Conservation (phyloP, 2,329 filamentous ascomycete genomes). For the Arthrocladium fulminans region DNA sequence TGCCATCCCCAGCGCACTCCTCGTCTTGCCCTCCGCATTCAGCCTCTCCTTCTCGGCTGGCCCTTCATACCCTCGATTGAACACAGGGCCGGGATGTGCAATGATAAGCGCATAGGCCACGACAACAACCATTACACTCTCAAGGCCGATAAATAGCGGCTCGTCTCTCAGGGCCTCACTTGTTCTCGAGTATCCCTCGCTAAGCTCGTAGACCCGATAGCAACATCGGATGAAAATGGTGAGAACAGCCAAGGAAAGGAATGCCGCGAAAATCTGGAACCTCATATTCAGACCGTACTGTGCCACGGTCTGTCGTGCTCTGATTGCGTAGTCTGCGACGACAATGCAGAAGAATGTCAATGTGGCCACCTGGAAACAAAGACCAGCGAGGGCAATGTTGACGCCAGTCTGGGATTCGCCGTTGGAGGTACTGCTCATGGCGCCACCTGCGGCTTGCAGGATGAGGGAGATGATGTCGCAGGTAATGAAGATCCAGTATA, state of each 20-base stretch:
- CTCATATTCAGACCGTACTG: constrained; percentile 24
- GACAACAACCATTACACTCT: constrained; percentile 33
- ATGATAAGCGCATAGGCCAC: constrained; percentile 13
- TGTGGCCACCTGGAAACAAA: constrained; percentile 35
- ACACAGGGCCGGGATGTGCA: constrained; percentile 17
- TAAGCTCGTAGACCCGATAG: constrained; percentile 59
- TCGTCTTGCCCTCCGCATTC: neutral
- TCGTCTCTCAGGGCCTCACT: constrained; percentile 50
- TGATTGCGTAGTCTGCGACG: constrained; percentile 25
- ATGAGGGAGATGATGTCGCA: constrained; percentile 36
- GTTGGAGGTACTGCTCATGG: constrained; percentile 24
- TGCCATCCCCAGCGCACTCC: neutral
- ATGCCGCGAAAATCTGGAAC: constrained; percentile 49
- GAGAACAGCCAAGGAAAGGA: constrained; percentile 50
- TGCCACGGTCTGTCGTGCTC: constrained; percentile 13
- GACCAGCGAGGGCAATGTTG: constrained; percentile 34
- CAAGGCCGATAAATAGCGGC: constrained; percentile 49
- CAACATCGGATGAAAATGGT: constrained; percentile 56
- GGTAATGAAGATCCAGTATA: constrained; percentile 34
- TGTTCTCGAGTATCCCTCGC: constrained; percentile 29
- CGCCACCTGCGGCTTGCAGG: constrained; percentile 36
- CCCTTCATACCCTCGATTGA: constrained; percentile 6
- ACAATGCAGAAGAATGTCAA: constrained; percentile 28
- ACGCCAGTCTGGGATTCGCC: constrained; percentile 25
- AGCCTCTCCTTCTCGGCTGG: constrained; percentile 6